Percentiles rank a stretch among this genome's conserved stretches.
phyloP scores from a whole-genome alignment of 257 asterid species.

The Solanum chiquidenum region DNA sequence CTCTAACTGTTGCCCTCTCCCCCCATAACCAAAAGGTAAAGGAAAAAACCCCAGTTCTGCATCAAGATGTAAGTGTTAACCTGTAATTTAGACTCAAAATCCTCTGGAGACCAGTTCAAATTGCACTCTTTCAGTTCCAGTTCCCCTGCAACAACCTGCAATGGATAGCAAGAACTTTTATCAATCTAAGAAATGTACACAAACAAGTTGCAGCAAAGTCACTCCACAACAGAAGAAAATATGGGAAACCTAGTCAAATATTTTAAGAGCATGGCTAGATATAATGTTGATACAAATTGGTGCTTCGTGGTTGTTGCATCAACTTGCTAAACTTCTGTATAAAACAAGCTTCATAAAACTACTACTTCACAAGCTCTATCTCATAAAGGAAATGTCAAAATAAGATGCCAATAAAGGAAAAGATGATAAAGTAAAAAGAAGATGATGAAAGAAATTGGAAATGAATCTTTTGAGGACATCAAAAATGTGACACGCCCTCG shows the following conservation, averaged over 20 bases:
- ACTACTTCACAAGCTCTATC: not conserved
- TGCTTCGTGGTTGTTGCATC: not conserved
- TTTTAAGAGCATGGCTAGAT: not conserved
- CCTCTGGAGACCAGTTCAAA: constrained; percentile 92
- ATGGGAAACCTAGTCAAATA: not conserved
- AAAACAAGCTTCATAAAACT: not conserved
- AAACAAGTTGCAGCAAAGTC: not conserved
- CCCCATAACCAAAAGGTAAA: not conserved
- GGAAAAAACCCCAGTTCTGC: not conserved
- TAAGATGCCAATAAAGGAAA: not conserved
- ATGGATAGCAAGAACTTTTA: not conserved
- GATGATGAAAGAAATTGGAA: not conserved
- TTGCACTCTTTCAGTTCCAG: constrained; percentile 89
- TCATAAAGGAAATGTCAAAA: not conserved
- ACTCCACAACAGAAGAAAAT: not conserved
- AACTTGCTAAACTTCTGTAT: not conserved
- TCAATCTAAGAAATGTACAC: not conserved
- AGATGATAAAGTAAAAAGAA: not conserved
- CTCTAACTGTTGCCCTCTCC: not conserved
- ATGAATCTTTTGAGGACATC: not conserved
- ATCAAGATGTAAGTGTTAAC: constrained; percentile 12
- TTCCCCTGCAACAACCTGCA: constrained; percentile 96
- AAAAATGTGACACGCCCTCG: not conserved
- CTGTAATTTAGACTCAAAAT: constrained; percentile 89
- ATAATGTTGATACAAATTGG: not conserved